Base-by-base conservation (phyloP, 2,329 filamentous ascomycete species). In the Nigrospora osmanthi region DNA sequence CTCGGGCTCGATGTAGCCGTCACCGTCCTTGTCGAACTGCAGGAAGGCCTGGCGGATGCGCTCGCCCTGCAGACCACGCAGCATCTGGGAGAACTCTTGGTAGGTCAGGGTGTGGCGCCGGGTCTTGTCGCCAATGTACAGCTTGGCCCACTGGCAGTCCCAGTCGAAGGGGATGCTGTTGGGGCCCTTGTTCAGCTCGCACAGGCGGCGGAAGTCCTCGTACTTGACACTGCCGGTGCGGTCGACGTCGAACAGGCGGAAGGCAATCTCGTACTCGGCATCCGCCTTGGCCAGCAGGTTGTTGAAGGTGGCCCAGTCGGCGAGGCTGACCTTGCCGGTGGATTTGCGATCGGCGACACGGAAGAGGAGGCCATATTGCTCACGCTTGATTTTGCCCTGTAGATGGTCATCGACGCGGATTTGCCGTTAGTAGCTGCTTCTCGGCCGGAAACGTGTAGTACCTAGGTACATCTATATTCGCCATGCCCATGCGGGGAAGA, bases 251-350 rank as follows among this genome's bases (percentile, higher is more conserved):
- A 98, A 98, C 45, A 98, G 78, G 57, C 93, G 87, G 71, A 97
- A 98, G 14, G 93, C 91, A 57, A 98, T 95, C 67, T 97, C 90
- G 70, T 98, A 98, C 71, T 98, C 93, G 64, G 93, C 93, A 61
- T 97, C 93, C 50, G 93, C 87, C 70, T 96, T 97, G 55, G 78
- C 76, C 47, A 98, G 82, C 51, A 98, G 79, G 71, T 95, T 94
- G 70, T 96, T 88, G 67, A 97, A 98, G 52, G 86, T 85, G 39
- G 79, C 82, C 89, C 91, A 98, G 70, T 98, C 93, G 48, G 81
- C 73, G 44, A 97, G 71, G 55, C 72, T 86, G 55, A 98, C 75
- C 56, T 78, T 83, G 51, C 90, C 90, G 38, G 73, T 73, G 54
- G 74, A 78, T 53, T 80, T 80, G 56, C 87, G 81, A 67, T 98